Evolutionary conservation across 148 eudicot genomes (phyloP).

Genomic region (Selenicereus undatus): DNA sequence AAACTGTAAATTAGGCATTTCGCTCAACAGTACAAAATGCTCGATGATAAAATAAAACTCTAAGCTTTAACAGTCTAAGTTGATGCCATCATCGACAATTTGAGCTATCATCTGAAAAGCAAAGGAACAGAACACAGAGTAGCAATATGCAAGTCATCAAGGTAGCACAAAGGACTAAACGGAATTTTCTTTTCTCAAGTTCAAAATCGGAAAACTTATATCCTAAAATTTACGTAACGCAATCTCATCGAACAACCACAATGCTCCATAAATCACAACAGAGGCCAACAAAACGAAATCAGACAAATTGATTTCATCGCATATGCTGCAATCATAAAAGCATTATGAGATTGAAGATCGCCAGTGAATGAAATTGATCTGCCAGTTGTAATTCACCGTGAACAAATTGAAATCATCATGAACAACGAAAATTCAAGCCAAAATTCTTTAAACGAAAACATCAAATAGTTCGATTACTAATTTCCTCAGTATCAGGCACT

Average conservation of each 20-base stretch:
- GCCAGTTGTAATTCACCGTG: not conserved
- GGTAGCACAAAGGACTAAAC: not conserved
- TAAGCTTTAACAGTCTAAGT: not conserved
- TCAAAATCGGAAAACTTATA: not conserved
- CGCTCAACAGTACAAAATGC: not conserved
- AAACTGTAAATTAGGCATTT: too few species aligned
- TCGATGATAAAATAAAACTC: not conserved
- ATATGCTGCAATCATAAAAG: not conserved
- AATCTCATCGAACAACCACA: not conserved
- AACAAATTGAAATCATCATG: not conserved
- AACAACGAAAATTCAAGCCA: not conserved
- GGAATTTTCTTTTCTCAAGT: not conserved
- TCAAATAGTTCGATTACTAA: not conserved
- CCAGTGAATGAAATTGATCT: not conserved
- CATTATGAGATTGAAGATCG: not conserved
- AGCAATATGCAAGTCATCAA: not conserved
- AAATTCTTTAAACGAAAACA: not conserved
- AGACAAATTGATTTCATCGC: not conserved
- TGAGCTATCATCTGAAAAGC: not conserved
- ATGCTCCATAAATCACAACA: too few species aligned
- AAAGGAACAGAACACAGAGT: not conserved
- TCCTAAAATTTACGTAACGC: not conserved
- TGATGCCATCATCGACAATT: not conserved
- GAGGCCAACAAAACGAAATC: too few species aligned
- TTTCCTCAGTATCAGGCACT: not conserved